Conservation (phyloP, 495 filamentous ascomycete genomes). For the Daldinia vernicosa region DNA sequence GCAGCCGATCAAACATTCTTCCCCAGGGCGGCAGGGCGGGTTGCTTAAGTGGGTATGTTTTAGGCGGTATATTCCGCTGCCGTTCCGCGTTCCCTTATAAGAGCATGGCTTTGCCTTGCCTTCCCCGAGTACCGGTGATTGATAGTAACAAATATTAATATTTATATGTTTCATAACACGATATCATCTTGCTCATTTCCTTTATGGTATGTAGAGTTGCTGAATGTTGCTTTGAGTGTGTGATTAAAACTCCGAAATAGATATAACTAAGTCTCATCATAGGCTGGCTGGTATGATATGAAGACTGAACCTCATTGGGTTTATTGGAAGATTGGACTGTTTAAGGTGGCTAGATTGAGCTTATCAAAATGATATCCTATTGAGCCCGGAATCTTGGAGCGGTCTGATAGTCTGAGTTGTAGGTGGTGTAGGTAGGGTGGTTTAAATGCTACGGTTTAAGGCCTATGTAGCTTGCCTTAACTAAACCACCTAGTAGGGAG, state of each 20-base stretch:
- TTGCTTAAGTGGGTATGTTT: conserved; percentile 12
- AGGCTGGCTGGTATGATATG: background rate
- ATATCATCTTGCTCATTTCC: background rate
- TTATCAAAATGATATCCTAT: background rate
- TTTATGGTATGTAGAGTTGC: background rate
- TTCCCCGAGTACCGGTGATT: background rate
- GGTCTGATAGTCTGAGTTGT: no score
- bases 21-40: conserved; percentile 10
- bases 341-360: background rate
- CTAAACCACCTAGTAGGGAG: no score
- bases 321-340: background rate
- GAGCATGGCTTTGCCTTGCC: background rate
- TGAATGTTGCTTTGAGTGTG: no score
- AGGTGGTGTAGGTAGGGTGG: no score
- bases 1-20: conserved; percentile 38
- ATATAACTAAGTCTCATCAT: background rate
- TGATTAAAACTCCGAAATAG: background rate
- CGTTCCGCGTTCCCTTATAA: background rate
- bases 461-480: no score
- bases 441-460: no score
- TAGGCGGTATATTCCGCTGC: conserved; percentile 21
- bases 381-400: background rate
- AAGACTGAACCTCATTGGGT: background rate
- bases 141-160: background rate
- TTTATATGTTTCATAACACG: background rate